Evolutionary conservation across 78 protist genomes (phyloP).

Genomic region (Dictyostelium brefeldianum): DNA sequence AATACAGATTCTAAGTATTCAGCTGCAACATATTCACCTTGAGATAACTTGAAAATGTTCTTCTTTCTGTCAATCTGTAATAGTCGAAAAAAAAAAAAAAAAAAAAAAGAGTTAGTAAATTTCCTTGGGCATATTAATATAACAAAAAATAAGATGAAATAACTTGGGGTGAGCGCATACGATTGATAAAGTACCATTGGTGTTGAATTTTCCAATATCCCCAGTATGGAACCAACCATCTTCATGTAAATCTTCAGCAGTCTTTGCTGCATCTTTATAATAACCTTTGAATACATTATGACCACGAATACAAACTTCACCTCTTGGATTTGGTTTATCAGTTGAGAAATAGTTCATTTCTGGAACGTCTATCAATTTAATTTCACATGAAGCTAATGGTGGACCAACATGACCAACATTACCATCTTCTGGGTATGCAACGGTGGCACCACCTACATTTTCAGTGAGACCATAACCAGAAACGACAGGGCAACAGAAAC

Average conservation of each 20-base stretch:
- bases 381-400: slow-evolving; percentile 78
- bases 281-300: slow-evolving; percentile 92
- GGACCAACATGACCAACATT: slow-evolving; percentile 84
- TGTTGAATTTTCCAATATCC: slow-evolving; percentile 94
- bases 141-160: no score
- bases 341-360: slow-evolving; percentile 91
- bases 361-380: slow-evolving; percentile 91
- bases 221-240: slow-evolving; percentile 98
- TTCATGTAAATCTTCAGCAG: slow-evolving; percentile 85
- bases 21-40: slow-evolving; percentile 98
- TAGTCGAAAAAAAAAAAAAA: neutral
- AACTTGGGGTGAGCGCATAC: no score
- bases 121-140: neutral
- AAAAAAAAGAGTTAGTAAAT: neutral
- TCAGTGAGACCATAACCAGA: slow-evolving; percentile 98
- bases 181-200: slow-evolving; percentile 88
- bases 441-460: slow-evolving; percentile 86
- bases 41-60: slow-evolving; percentile 95
- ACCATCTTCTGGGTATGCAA: slow-evolving; percentile 75
- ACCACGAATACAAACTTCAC: slow-evolving; percentile 97
- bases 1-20: slow-evolving; percentile 85
- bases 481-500: slow-evolving; percentile 89
- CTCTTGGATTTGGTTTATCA: slow-evolving; percentile 85
- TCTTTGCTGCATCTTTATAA: slow-evolving; percentile 92
- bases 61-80: slow-evolving; percentile 94